These are phyloP conservation scores for Fraxinus paxiana DNA, from an alignment of 305 asterid species.

Conservation along the genomic window DNA sequence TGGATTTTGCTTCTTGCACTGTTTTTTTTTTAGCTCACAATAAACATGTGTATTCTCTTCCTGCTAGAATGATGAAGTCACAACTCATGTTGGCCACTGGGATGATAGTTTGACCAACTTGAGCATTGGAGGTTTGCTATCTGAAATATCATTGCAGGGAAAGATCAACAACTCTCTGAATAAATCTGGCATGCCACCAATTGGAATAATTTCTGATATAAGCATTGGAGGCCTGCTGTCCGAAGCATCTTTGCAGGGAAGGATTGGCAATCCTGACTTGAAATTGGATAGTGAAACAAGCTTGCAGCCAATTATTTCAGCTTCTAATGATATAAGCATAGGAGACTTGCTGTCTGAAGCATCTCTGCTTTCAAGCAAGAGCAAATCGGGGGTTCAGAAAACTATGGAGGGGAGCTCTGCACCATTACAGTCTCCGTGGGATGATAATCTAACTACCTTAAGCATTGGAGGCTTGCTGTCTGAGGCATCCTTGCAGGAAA, in stretches of 20 bases:
- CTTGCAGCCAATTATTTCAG: slow-evolving; percentile 33
- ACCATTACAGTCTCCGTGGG: slow-evolving; percentile 48
- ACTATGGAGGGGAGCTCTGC: slow-evolving; percentile 23
- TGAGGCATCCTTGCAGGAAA: slow-evolving; percentile 61
- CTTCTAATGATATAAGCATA: slow-evolving; percentile 38
- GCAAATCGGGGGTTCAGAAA: slow-evolving; percentile 29
- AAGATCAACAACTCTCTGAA: slow-evolving; percentile 40
- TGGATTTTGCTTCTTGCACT: slow-evolving; percentile 12
- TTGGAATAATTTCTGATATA: slow-evolving; percentile 36
- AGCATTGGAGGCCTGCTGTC: slow-evolving; percentile 52
- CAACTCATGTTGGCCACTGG: slow-evolving; percentile 43
- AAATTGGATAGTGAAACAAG: slow-evolving; percentile 35
- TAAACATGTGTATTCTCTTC: slow-evolving; percentile 23
- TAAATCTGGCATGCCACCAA: slow-evolving; percentile 37
- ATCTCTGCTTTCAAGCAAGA: slow-evolving; percentile 41
- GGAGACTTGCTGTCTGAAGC: slow-evolving; percentile 53
- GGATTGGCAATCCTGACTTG: slow-evolving; percentile 26
- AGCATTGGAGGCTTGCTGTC: slow-evolving; percentile 79
- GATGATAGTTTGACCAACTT: slow-evolving; percentile 68
- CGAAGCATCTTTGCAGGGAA: slow-evolving; percentile 51
- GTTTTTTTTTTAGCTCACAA: background rate
- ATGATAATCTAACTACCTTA: slow-evolving; percentile 52
- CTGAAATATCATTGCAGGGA: slow-evolving; percentile 70
- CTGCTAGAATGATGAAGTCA: slow-evolving; percentile 46
- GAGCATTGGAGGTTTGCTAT: slow-evolving; percentile 81